These are phyloP conservation scores for Camelina hispida DNA, from an alignment of 345 rosid species.

Conservation along the genomic window DNA sequence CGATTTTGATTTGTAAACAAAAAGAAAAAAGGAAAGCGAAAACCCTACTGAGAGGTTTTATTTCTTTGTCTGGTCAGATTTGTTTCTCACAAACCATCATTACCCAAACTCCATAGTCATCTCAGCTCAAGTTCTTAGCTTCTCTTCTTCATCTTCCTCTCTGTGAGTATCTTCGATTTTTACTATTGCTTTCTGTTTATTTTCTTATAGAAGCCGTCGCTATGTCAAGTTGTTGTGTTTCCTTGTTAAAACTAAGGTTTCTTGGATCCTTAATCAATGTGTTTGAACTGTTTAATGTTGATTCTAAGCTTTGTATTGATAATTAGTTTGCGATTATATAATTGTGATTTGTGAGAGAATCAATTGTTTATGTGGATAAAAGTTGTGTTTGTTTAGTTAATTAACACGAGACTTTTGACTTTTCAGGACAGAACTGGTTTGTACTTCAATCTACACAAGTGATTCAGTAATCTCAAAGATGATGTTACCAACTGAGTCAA, in stretches of 20 bases:
- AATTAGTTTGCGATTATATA: background rate
- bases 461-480: constrained; percentile 61
- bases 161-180: constrained; percentile 16
- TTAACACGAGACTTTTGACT: background rate
- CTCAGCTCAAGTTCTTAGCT: constrained; percentile 29
- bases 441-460: constrained; percentile 65
- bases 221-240: constrained; percentile 17
- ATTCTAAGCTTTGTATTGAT: constrained; percentile 2
- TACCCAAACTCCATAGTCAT: constrained; percentile 24
- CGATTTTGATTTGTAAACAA: background rate
- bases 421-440: constrained; percentile 21
- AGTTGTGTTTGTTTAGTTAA: background rate
- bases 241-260: background rate
- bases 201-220: background rate
- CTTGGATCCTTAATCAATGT: background rate
- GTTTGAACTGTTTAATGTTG: constrained; percentile 1
- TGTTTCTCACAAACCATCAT: constrained; percentile 1
- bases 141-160: background rate
- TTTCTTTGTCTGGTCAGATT: constrained; percentile 26
- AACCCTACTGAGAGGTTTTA: constrained; percentile 34
- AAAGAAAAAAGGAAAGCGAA: constrained; percentile 24
- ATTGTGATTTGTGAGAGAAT: background rate
- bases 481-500: constrained; percentile 66
- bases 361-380: background rate
- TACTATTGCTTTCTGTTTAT: background rate